These are phyloP conservation scores for Penicillium angulare DNA, from an alignment of 495 filamentous ascomycete species.

Conservation along the genomic window DNA sequence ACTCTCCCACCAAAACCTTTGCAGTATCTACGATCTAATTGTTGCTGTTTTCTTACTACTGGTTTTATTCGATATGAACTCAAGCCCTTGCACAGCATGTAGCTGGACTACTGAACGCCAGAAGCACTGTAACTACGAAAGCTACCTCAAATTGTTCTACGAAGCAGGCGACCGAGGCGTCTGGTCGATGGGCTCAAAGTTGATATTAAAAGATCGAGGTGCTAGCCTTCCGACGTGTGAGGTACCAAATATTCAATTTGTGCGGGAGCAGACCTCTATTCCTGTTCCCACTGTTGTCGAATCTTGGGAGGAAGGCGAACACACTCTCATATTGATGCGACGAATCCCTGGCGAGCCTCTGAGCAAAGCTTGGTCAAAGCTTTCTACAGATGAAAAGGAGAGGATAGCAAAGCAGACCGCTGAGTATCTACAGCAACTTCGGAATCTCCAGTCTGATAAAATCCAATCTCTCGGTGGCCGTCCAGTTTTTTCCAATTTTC, in stretches of 20 bases:
- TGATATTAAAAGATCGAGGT: slow-evolving; percentile 15
- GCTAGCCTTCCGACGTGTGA: slow-evolving; percentile 7
- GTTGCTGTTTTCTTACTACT: not conserved
- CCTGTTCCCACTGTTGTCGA: slow-evolving; percentile 20
- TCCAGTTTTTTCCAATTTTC: slow-evolving; percentile 16
- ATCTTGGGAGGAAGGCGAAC: slow-evolving; percentile 16
- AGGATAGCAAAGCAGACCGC: slow-evolving; percentile 30
- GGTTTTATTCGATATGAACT: not conserved
- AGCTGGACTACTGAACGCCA: slow-evolving; percentile 23
- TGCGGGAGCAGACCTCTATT: slow-evolving; percentile 23
- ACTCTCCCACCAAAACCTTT: too few relatives aligned
- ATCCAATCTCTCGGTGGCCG: slow-evolving; percentile 23
- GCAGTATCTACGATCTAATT: not conserved
- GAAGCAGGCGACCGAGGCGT: slow-evolving; percentile 26
- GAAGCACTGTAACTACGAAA: slow-evolving; percentile 27
- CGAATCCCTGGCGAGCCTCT: slow-evolving; percentile 26
- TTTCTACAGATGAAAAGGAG: slow-evolving; percentile 21
- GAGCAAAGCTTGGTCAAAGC: slow-evolving; percentile 15
- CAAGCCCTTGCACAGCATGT: slow-evolving; percentile 19
- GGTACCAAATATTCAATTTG: slow-evolving; percentile 18
- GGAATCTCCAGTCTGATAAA: slow-evolving; percentile 20
- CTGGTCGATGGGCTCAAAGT: slow-evolving; percentile 32
- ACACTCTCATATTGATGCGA: slow-evolving; percentile 10
- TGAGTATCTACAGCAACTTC: slow-evolving; percentile 29
- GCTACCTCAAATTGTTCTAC: slow-evolving; percentile 35